Percentiles rank a stretch among this genome's conserved stretches.
Evolutionary conservation across 1,284 basidiomycete species (phyloP).

Genomic region (Boletellus deceptivus): DNA sequence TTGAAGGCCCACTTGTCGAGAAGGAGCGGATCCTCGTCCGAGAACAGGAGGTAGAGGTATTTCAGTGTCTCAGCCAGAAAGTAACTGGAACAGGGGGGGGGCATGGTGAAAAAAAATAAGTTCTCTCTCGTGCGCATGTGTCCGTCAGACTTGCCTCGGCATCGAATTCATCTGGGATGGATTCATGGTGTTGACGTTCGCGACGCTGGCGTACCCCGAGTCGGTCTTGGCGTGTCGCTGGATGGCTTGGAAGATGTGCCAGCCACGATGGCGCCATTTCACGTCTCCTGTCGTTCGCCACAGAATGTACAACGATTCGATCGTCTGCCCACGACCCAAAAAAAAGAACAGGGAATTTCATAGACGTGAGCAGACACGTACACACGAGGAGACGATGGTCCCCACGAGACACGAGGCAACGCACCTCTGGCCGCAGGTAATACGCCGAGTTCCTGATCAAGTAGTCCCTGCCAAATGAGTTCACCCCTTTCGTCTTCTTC

Average conservation of each 20-base stretch:
- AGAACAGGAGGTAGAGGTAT: slow-evolving; percentile 64
- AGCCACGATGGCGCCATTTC: slow-evolving; percentile 74
- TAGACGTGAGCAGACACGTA: not conserved
- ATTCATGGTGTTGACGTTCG: slow-evolving; percentile 41
- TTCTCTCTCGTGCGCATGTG: not conserved
- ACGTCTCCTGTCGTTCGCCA: slow-evolving; percentile 69
- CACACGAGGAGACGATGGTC: not conserved
- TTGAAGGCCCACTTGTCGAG: too few relatives aligned
- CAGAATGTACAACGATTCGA: slow-evolving; percentile 67
- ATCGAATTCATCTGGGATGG: slow-evolving; percentile 17
- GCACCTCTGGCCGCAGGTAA: slow-evolving; percentile 63
- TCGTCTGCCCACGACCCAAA: slow-evolving; percentile 42
- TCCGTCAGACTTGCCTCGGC: slow-evolving; percentile 10
- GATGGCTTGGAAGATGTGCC: slow-evolving; percentile 71
- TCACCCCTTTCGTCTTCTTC: slow-evolving; percentile 1
- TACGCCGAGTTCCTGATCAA: slow-evolving; percentile 42
- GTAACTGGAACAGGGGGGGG: slow-evolving; percentile 47
- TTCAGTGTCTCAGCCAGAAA: slow-evolving; percentile 75
- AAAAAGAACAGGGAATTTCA: not conserved
- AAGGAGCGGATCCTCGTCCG: too few relatives aligned
- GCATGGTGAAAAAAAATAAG: not conserved
- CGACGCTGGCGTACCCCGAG: slow-evolving; percentile 58
- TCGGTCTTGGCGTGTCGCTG: slow-evolving; percentile 53
- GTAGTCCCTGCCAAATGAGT: slow-evolving; percentile 39
- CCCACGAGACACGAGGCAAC: slow-evolving; percentile 9